phyloP scores from a whole-genome alignment of 78 protist species.

The Dictyostelium intermedium region DNA sequence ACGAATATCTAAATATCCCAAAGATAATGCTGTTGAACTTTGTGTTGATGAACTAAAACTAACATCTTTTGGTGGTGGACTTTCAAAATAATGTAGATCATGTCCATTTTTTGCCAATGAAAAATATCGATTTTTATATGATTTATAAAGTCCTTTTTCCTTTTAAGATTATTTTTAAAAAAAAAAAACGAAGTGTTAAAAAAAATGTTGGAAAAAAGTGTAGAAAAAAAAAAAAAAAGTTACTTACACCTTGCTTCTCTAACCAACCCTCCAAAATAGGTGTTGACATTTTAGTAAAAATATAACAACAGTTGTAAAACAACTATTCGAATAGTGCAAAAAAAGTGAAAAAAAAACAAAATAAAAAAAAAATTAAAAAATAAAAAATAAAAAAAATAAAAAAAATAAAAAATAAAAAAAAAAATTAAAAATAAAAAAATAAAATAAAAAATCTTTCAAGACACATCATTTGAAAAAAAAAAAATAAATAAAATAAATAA shows the following conservation, averaged over 20 bases:
- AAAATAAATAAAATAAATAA: no score
- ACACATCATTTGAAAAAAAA: no score
- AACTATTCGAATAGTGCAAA: neutral
- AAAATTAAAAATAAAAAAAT: no score
- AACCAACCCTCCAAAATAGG: slow-evolving; percentile 52
- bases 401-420: no score
- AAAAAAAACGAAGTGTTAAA: no score
- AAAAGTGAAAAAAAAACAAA: neutral
- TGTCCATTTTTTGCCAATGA: slow-evolving; percentile 26
- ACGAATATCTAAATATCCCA: slow-evolving; percentile 43
- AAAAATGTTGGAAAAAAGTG: no score
- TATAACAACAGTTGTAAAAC: neutral
- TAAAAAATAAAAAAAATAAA: no score
- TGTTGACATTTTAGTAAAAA: neutral
- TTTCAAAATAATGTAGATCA: slow-evolving; percentile 64
- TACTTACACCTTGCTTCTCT: slow-evolving; percentile 40
- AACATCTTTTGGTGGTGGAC: neutral
- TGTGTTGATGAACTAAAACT: neutral
- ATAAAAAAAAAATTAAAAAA: no score
- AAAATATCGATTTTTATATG: slow-evolving; percentile 48
- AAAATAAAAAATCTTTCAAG: no score
- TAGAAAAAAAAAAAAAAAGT: no score
- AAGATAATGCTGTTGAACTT: neutral
- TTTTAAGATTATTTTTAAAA: neutral
- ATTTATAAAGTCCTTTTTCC: slow-evolving; percentile 53